These are phyloP conservation scores for Lagenidium giganteum DNA, from an alignment of 352 stramenopile genomes.

Conservation along the genomic window DNA sequence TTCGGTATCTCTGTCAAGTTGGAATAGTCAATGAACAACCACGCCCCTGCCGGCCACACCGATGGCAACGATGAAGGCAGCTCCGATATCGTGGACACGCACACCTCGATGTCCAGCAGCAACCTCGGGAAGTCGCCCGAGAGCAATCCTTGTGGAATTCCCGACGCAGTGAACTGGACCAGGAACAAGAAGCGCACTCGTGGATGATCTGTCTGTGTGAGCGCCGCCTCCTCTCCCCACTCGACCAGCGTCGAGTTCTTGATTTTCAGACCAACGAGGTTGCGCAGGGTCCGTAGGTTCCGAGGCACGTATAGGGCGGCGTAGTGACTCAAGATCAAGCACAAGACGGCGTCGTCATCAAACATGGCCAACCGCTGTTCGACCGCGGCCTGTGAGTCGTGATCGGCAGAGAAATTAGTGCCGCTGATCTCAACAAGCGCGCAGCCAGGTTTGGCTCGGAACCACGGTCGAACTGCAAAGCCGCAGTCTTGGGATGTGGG, in stretches of 20 bases:
- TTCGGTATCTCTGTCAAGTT: constrained; percentile 13
- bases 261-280: constrained; percentile 27
- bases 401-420: too few species aligned
- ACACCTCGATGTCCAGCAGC: constrained; percentile 26
- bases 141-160: constrained; percentile 29
- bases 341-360: constrained; percentile 2
- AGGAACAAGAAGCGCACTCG: constrained; percentile 23
- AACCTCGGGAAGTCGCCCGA: constrained; percentile 20
- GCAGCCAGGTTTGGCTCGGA: constrained; percentile 4
- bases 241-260: constrained; percentile 30
- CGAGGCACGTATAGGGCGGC: constrained; percentile 20
- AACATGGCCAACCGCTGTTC: too few species aligned
- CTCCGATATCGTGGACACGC: constrained; percentile 21
- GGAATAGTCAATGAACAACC: constrained; percentile 17
- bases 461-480: constrained; percentile 9
- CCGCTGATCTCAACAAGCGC: constrained; percentile 10
- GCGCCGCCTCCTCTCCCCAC: constrained; percentile 19
- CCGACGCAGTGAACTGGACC: constrained; percentile 17
- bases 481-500: too few species aligned
- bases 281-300: constrained; percentile 11
- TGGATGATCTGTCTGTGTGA: constrained; percentile 23
- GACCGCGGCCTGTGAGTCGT: too few species aligned
- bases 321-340: constrained; percentile 22
- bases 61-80: constrained; percentile 27
- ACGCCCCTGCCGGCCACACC: constrained; percentile 18